phyloP scores from a whole-genome alignment of 129 eudicot species.

The Arctium lappa region DNA sequence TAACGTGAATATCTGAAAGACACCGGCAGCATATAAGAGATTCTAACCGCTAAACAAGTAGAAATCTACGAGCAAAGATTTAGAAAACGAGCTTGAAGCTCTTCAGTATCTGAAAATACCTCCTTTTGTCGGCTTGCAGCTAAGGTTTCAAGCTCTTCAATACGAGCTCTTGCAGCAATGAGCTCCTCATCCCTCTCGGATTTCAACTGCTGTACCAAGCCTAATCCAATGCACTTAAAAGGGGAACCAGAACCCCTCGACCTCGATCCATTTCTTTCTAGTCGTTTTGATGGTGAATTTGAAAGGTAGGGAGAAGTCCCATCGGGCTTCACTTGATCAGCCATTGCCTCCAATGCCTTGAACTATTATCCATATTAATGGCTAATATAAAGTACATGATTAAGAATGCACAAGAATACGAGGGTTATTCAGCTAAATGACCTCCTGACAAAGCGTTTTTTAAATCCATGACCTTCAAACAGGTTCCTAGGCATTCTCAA shows the following conservation, averaged over 20 bases:
- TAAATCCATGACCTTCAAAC: not conserved
- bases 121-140: slow-evolving; percentile 64
- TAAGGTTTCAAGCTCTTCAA: slow-evolving; percentile 67
- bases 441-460: not conserved
- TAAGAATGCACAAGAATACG: not conserved
- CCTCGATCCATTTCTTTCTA: slow-evolving; percentile 56
- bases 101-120: slow-evolving; percentile 24
- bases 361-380: slow-evolving; percentile 32
- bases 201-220: slow-evolving; percentile 58
- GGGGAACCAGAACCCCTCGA: slow-evolving; percentile 74
- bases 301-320: slow-evolving; percentile 31
- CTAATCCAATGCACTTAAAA: slow-evolving; percentile 72
- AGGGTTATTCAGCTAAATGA: not conserved
- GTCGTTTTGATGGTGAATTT: slow-evolving; percentile 39
- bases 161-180: slow-evolving; percentile 52
- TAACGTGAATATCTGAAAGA: slow-evolving; percentile 53
- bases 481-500: not conserved
- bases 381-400: not conserved
- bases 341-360: slow-evolving; percentile 62
- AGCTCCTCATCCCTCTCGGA: slow-evolving; percentile 68
- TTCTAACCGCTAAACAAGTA: not conserved
- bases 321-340: slow-evolving; percentile 54
- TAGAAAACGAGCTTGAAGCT: not conserved
- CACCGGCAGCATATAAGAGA: not conserved
- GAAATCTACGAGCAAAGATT: not conserved